Conservation (phyloP, 345 rosid genomes). For the Populus ilicifolia region DNA sequence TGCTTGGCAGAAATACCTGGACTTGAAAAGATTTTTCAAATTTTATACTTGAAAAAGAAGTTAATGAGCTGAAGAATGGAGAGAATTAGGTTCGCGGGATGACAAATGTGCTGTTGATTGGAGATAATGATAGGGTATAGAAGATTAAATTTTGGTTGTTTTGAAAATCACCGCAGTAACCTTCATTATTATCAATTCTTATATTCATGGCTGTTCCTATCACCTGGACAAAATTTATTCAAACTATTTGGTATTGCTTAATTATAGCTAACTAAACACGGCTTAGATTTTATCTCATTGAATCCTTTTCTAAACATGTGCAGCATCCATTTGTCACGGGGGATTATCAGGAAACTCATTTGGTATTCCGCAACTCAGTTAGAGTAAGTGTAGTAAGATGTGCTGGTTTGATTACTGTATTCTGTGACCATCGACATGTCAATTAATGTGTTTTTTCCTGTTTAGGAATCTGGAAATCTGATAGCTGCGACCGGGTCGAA, state of each 20-base stretch:
- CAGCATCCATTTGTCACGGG: constrained; percentile 36
- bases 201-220: not conserved
- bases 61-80: not conserved
- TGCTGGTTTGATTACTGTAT: constrained; percentile 13
- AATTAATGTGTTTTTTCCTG: constrained; percentile 10
- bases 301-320: constrained; percentile 21
- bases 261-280: not conserved
- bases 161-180: not conserved
- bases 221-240: not conserved
- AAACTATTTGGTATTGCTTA: not conserved
- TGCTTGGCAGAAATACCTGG: not conserved
- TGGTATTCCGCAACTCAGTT: constrained; percentile 39
- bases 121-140: not conserved
- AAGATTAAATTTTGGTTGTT: not conserved
- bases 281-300: not conserved
- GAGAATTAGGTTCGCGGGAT: not conserved
- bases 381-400: constrained; percentile 38
- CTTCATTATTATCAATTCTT: not conserved
- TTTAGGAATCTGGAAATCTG: constrained; percentile 55
- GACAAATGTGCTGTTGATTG: not conserved
- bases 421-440: constrained; percentile 20
- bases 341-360: constrained; percentile 47
- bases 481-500: constrained; percentile 41
- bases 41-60: not conserved
- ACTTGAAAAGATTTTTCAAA: not conserved